phyloP scores from a whole-genome alignment of 805 yeast species.

The Hanseniaspora meyeri region DNA sequence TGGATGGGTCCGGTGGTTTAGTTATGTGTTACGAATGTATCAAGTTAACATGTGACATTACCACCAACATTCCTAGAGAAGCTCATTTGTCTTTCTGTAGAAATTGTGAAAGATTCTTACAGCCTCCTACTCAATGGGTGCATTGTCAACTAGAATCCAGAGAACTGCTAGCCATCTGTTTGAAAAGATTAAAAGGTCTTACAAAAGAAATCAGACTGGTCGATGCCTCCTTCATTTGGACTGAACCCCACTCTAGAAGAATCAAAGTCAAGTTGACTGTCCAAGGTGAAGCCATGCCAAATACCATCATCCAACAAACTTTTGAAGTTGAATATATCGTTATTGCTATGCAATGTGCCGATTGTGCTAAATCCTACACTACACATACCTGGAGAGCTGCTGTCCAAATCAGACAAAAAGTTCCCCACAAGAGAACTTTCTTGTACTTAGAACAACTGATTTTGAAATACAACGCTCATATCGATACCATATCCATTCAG shows the following conservation, averaged over 20 bases:
- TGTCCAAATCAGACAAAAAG: constrained; percentile 95
- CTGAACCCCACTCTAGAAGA: constrained; percentile 97
- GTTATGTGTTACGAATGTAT: constrained; percentile 98
- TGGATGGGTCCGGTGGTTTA: constrained; percentile 86
- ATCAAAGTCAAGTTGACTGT: constrained; percentile 82
- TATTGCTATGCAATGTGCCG: constrained; percentile 93
- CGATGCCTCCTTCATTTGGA: constrained; percentile 95
- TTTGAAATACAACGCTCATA: constrained; percentile 82
- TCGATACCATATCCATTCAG: constrained; percentile 83
- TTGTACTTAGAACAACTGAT: constrained; percentile 91
- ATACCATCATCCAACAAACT: constrained; percentile 83
- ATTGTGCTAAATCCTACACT: constrained; percentile 94
- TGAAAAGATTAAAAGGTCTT: constrained; percentile 78
- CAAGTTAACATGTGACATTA: constrained; percentile 81
- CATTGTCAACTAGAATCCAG: constrained; percentile 82
- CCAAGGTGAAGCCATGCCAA: constrained; percentile 90
- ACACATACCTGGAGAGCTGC: constrained; percentile 97
- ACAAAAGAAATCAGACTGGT: constrained; percentile 63
- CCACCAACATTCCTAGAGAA: constrained; percentile 89
- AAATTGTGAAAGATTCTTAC: constrained; percentile 90
- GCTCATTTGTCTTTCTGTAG: constrained; percentile 88
- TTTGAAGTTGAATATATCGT: constrained; percentile 92
- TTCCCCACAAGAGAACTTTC: constrained; percentile 91
- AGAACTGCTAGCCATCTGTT: constrained; percentile 80
- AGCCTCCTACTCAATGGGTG: constrained; percentile 92